Conservation (phyloP, 495 filamentous ascomycete species). For the Aspergillus nanangensis region DNA sequence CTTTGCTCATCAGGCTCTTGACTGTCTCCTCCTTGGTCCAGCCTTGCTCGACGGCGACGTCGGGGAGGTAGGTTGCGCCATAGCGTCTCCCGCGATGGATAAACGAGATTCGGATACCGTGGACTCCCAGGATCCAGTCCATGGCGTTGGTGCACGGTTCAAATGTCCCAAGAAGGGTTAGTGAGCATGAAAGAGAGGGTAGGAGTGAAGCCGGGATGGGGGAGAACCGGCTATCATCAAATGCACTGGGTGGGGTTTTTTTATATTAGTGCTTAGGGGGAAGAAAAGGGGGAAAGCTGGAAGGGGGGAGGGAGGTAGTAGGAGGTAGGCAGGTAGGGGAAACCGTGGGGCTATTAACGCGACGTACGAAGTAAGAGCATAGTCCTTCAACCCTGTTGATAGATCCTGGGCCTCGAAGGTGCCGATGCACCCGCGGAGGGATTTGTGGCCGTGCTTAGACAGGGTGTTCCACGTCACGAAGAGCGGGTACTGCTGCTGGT, state of each 20-base stretch:
- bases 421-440: constrained; percentile 90
- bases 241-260: constrained; percentile 64
- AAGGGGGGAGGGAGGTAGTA: too few relatives aligned
- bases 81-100: constrained; percentile 56
- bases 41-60: constrained; percentile 86
- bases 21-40: constrained; percentile 95
- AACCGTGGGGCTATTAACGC: too few relatives aligned
- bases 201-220: constrained; percentile 69
- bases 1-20: constrained; percentile 87
- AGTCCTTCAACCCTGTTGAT: constrained; percentile 64
- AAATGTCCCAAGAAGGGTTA: constrained; percentile 74
- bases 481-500: constrained; percentile 53
- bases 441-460: constrained; percentile 54
- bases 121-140: constrained; percentile 82
- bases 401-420: constrained; percentile 84
- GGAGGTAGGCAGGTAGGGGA: too few relatives aligned
- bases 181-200: constrained; percentile 59
- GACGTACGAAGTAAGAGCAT: constrained; percentile 81
- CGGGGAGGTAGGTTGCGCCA: constrained; percentile 82
- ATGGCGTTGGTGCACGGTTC: constrained; percentile 66
- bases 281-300: too few relatives aligned
- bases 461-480: constrained; percentile 95
- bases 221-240: constrained; percentile 80
- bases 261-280: too few relatives aligned
- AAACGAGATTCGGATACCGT: constrained; percentile 79